Conservation (phyloP, 1,284 basidiomycete species). For the Inonotus hispidus region DNA sequence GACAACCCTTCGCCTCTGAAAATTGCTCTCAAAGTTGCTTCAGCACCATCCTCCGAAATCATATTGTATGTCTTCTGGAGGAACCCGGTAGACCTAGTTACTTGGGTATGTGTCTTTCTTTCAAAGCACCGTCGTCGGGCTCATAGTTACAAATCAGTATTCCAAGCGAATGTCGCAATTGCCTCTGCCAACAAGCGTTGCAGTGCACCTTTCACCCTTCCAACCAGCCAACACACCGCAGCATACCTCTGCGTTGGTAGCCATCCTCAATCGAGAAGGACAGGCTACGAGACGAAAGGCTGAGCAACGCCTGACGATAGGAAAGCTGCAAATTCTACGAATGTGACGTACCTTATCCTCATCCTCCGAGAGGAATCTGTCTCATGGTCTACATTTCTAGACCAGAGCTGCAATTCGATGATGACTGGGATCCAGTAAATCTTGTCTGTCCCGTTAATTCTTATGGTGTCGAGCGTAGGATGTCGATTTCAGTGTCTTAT, state of each 20-base stretch:
- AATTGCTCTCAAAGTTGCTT: conserved; percentile 32
- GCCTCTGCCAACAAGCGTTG: conserved; percentile 5
- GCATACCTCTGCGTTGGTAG: background rate
- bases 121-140: conserved; percentile 25
- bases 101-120: conserved; percentile 7
- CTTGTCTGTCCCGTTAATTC: conserved; percentile 39
- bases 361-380: background rate
- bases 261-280: conserved; percentile 16
- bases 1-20: conserved; percentile 14
- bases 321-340: conserved; percentile 45
- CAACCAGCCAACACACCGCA: conserved; percentile 7
- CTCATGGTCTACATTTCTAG: conserved; percentile 30
- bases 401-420: conserved; percentile 46
- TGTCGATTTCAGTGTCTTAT: background rate
- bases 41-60: conserved; percentile 45
- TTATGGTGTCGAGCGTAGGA: conserved; percentile 45
- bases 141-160: conserved; percentile 24
- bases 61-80: conserved; percentile 35
- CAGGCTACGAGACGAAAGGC: conserved; percentile 34
- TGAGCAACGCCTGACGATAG: conserved; percentile 33
- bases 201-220: conserved; percentile 4
- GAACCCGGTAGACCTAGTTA: conserved; percentile 20
- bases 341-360: conserved; percentile 38
- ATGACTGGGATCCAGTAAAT: conserved; percentile 42
- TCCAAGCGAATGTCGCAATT: conserved; percentile 9